Conservation (phyloP, 1,284 basidiomycete species). For the Neonothopanus nambi region DNA sequence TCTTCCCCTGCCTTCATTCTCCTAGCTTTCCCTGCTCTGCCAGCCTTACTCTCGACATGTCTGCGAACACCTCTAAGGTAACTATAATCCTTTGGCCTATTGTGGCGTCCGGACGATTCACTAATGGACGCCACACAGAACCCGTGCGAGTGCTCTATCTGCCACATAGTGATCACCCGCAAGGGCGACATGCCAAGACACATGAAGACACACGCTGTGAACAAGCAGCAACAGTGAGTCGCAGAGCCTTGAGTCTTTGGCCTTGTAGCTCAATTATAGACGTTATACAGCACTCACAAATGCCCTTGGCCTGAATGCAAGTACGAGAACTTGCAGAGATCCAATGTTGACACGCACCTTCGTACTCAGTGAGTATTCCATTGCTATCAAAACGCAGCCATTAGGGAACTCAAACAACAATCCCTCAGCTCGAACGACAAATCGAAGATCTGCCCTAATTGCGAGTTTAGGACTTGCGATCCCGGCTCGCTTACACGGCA, state of each 20-base stretch:
- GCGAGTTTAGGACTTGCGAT: slow-evolving; percentile 11
- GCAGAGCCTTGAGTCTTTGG: background rate
- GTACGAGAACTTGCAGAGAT: slow-evolving; percentile 22
- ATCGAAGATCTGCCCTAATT: slow-evolving; percentile 9
- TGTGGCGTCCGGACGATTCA: background rate
- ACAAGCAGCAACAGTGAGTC: background rate
- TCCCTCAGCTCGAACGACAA: slow-evolving; percentile 6
- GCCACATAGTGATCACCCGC: slow-evolving; percentile 8
- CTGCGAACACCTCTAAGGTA: background rate
- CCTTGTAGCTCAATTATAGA: background rate
- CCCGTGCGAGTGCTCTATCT: slow-evolving; percentile 1
- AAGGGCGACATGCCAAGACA: slow-evolving; percentile 23
- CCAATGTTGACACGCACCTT: slow-evolving; percentile 24
- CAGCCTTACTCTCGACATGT: background rate
- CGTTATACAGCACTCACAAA: slow-evolving; percentile 17
- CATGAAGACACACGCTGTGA: slow-evolving; percentile 18
- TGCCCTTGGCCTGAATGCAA: slow-evolving; percentile 22
- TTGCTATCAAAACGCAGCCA: too few relatives aligned
- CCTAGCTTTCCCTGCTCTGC: background rate
- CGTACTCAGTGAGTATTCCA: slow-evolving; percentile 14
- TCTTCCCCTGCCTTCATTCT: background rate
- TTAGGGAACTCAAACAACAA: background rate
- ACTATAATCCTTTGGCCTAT: background rate
- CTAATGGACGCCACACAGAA: background rate
- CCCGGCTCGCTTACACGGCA: slow-evolving; percentile 16